A percentile compares a stretch with the other conserved stretches of the same genome.
Evolutionary conservation across 2,329 filamentous ascomycete genomes (phyloP).

Genomic region (Fusarium nurragi): DNA sequence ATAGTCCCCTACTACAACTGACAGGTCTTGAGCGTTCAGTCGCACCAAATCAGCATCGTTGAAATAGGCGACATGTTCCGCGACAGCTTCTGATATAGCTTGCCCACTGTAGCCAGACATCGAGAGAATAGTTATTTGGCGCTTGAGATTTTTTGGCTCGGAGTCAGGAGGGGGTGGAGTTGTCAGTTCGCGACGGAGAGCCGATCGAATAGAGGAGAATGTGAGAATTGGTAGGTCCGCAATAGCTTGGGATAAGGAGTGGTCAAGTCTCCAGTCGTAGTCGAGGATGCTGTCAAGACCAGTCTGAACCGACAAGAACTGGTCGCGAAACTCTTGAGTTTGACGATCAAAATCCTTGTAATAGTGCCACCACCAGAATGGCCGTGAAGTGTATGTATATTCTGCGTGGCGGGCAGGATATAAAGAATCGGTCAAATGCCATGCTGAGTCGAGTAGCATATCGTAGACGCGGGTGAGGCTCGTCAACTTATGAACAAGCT

Average conservation of each 20-base stretch:
- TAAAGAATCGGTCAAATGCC: constrained; percentile 49
- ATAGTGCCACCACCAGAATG: constrained; percentile 55
- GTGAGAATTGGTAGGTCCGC: constrained; percentile 49
- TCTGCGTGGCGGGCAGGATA: constrained; percentile 49
- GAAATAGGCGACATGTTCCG: constrained; percentile 69
- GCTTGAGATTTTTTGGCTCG: constrained; percentile 48
- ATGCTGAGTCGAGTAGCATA: constrained; percentile 52
- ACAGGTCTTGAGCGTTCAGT: constrained; percentile 75
- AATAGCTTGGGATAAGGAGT: constrained; percentile 49
- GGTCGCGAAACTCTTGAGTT: constrained; percentile 45
- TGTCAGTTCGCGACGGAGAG: constrained; percentile 45
- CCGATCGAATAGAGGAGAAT: constrained; percentile 45
- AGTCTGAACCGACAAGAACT: constrained; percentile 41
- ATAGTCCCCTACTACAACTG: constrained; percentile 74
- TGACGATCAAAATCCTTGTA: constrained; percentile 49
- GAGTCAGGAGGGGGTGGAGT: constrained; percentile 43
- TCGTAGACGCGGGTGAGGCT: constrained; percentile 43
- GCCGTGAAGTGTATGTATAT: constrained; percentile 49
- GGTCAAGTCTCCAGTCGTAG: constrained; percentile 47
- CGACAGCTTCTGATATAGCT: constrained; percentile 57
- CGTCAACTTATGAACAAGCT: constrained; percentile 32
- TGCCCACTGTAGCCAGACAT: constrained; percentile 53
- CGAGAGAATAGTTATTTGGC: constrained; percentile 52
- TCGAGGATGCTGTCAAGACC: constrained; percentile 44
- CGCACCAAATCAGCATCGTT: constrained; percentile 73